Conservation (phyloP, 2,329 filamentous ascomycete species). For the Taxawa tesnikishii region DNA sequence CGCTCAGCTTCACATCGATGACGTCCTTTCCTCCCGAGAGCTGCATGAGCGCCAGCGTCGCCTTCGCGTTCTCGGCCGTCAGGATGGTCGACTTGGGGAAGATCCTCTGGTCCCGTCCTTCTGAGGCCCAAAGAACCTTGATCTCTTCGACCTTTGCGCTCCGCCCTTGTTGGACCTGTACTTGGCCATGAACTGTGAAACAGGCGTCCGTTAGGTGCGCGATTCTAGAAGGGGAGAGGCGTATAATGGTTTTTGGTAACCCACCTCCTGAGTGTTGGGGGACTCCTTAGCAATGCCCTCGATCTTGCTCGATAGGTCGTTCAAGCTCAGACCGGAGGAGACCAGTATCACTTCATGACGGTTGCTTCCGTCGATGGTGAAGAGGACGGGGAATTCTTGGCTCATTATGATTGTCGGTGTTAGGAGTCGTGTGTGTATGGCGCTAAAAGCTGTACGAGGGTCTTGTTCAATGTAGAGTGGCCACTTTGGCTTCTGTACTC, state of each 20-base stretch:
- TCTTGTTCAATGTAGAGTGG: too few species aligned
- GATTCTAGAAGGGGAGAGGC: too few species aligned
- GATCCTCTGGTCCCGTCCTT: conserved; percentile 18
- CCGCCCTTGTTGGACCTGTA: conserved; percentile 19
- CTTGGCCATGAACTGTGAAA: conserved; percentile 22
- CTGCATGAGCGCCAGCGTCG: conserved; percentile 19
- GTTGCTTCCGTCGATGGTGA: conserved; percentile 20
- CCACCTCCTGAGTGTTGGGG: conserved; percentile 4
- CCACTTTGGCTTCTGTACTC: too few species aligned
- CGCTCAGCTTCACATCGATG: conserved; percentile 19
- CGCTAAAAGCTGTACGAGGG: too few species aligned
- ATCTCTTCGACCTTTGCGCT: conserved; percentile 17
- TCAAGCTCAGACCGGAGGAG: conserved; percentile 12
- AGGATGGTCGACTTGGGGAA: conserved; percentile 21
- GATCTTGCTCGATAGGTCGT: conserved; percentile 13
- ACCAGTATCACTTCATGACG: conserved; percentile 22
- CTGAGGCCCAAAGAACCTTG: conserved; percentile 20
- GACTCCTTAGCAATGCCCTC: conserved; percentile 7
- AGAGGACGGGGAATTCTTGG: conserved; percentile 22
- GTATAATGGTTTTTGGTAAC: too few species aligned
- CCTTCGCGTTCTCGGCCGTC: conserved; percentile 20
- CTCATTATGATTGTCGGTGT: too few species aligned
- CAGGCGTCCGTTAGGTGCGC: background rate
- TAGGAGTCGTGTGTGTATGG: too few species aligned
- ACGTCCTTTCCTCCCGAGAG: conserved; percentile 20